Base-by-base conservation (phyloP, 148 eudicot species). In the Spergularia marina region DNA sequence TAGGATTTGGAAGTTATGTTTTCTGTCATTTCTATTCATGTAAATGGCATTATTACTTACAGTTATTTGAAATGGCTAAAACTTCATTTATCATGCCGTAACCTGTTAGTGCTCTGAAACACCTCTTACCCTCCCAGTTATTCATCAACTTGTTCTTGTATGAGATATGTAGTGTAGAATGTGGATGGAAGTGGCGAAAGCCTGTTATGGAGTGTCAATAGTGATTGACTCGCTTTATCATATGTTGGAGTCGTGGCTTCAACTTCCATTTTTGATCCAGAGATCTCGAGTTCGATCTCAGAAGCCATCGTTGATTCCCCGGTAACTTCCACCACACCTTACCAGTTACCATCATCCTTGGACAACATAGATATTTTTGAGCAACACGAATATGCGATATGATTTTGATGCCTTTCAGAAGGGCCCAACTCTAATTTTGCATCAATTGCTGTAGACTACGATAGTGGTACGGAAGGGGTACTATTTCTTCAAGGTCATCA, bases 391-490 rank as follows among this genome's bases (percentile, higher is more conserved):
- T 47, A 44, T 53, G 68, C 71, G 56, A 49, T 65, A 53, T 65
- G 62, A 49, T 65, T 65, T 18, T n/a, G 53, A 36, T 64, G 62
- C 61, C 77, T 66, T 75, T 75, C 8, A 13, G 4, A 66, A 75
- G 54, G 65, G 72, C 55, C 63, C 72, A 39, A 55, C 18, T 25
- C 49, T 9, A 44, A 2, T 44, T 44, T 44, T 44, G 49, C 49
- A 44, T 44, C 10, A 44, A 44, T 44, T 6, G 49, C 10, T 6
- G 49, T 6, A 44, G 5, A 44, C 0, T 44, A 44, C 10, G 49
- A 44, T 44, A 44, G 49, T 6, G 49, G 49, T 44, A 44, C 49
- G 49, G 49, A 44, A 44, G 10, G 49, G 0, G 49, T 44, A 44
- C 49, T 44, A 44, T 9, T 44, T 44, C 49, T 44, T 44, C 49